Conservation (phyloP, 2,329 filamentous ascomycete species). For the Knufia fluminis region DNA sequence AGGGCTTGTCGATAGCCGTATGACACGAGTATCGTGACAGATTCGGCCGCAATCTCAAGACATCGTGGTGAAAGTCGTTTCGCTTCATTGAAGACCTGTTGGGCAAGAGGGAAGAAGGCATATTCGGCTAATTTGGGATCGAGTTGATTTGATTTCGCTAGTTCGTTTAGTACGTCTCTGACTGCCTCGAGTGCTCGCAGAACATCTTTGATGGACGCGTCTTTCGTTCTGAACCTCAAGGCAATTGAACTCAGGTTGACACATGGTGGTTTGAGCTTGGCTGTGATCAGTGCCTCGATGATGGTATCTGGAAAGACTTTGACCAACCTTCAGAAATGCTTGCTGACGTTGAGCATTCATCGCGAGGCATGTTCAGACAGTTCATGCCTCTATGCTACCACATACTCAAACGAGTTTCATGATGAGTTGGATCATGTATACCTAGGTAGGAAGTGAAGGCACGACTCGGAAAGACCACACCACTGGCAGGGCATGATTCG, state of each 20-base stretch:
- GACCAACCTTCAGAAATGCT: constrained; percentile 7
- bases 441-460: no score
- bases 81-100: constrained; percentile 65
- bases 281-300: neutral
- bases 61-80: constrained; percentile 58
- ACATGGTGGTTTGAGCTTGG: constrained; percentile 49
- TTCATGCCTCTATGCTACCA: neutral
- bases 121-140: constrained; percentile 87
- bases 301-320: neutral
- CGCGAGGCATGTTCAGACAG: neutral
- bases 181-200: constrained; percentile 39
- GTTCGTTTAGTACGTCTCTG: constrained; percentile 28
- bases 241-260: constrained; percentile 49
- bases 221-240: constrained; percentile 40
- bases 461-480: neutral
- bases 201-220: constrained; percentile 39
- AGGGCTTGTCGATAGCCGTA: constrained; percentile 71
- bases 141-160: constrained; percentile 40
- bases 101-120: constrained; percentile 83
- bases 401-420: no score
- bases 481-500: no score
- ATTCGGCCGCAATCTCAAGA: constrained; percentile 67
- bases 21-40: constrained; percentile 61
- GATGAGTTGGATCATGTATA: no score
- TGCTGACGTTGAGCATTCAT: constrained; percentile 8